A percentile compares a stretch with the other conserved stretches of the same genome.
phyloP scores from a whole-genome alignment of 371 early-diverging fungal genomes.

The Blastocladiella emersonii region DNA sequence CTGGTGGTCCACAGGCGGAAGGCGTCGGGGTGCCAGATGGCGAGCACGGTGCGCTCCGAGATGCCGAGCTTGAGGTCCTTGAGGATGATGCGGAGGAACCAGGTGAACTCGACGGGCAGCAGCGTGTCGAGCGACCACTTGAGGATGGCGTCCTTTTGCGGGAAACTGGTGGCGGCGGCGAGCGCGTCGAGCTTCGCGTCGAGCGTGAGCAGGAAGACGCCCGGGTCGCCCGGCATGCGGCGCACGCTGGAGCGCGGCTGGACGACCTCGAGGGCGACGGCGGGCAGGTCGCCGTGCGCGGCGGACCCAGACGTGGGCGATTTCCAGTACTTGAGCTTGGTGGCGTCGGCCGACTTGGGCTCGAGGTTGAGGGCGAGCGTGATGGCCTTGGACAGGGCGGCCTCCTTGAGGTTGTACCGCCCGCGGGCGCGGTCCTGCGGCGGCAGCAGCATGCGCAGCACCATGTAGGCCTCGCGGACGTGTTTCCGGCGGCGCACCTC shows the following conservation, averaged over 20 bases:
- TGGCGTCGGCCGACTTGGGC: background rate
- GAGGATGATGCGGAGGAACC: background rate
- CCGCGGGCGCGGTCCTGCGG: background rate
- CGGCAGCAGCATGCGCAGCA: slow-evolving; percentile 1
- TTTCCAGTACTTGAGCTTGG: background rate
- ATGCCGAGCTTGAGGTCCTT: slow-evolving; percentile 3
- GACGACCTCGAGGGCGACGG: background rate
- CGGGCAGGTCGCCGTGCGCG: background rate
- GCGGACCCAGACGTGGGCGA: background rate
- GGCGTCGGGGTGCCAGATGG: background rate
- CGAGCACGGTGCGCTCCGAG: background rate
- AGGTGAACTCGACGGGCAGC: background rate
- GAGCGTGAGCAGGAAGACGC: background rate
- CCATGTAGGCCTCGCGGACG: background rate
- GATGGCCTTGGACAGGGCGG: background rate
- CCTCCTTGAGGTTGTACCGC: background rate
- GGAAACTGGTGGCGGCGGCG: background rate
- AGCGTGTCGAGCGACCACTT: background rate
- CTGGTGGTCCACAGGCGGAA: background rate
- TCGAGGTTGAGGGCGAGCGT: background rate
- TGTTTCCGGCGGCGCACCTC: background rate
- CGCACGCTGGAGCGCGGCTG: background rate
- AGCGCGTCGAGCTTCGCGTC: slow-evolving; percentile 1
- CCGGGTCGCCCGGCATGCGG: background rate
- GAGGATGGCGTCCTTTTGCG: background rate